Base-by-base conservation (phyloP, 805 yeast genomes). In the Nakazawaea ishiwadae region DNA sequence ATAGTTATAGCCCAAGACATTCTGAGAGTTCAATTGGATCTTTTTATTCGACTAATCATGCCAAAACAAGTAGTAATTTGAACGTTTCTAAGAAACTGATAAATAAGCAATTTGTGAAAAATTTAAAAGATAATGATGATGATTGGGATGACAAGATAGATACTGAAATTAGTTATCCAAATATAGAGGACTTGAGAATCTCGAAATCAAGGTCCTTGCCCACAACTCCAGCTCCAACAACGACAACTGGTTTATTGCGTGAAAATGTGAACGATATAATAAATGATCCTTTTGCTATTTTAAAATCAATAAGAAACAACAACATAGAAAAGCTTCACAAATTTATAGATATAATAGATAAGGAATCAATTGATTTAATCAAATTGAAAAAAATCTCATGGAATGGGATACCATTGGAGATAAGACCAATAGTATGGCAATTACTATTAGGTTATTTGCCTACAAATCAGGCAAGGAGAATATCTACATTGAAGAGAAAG, bases 341-440 rank as follows among this genome's bases (percentile, higher is more conserved):
- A 57, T 88, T 89, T 59, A 82, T 81, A 41, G 68, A 69, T 23
- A 69, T 87, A 3, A 60, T 91, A 26, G 62, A 66, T 5, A 63
- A 61, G 19, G 70, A 70, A 40, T 65, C 67, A n/a, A 78, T 90
- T 28, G 85, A 87, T 49, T 59, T 86, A 44, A 71, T 69, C 37
- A 89, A 81, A 38, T 68, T 93, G 40, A 73, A 87, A 47, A 79
- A 84, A 55, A 71, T 89, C 38, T 76, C 96, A 14, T 93, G 99
- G 98, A 84, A 90, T 52, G 99, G 99, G 2, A 77, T 93, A 5
- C 98, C 99, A 0, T 65, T 73, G 10, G 81, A 80, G 44, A 69
- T 89, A 44, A 69, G 98, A 44, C 85, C 97, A 0, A 63, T 82
- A 31, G 78, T 85, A 10, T 93, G 99, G 99, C 95, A 88, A 62